phyloP scores from a whole-genome alignment of 306 rosid species.

The Rosa rugosa region DNA sequence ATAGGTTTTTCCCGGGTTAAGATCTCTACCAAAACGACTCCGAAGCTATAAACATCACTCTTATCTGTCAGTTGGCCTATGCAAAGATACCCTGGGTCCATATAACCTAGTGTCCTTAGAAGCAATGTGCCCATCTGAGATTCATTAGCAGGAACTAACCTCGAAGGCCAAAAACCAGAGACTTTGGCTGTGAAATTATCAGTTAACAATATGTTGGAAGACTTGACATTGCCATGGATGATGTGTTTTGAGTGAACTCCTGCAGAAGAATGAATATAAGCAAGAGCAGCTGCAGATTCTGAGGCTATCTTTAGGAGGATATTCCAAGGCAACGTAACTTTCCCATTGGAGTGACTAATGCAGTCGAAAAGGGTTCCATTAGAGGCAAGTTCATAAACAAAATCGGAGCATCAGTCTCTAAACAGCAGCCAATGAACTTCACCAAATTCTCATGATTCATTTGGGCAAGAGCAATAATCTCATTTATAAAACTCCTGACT shows the following conservation, averaged over 20 bases:
- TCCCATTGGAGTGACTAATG: not conserved
- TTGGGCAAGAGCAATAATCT: not conserved
- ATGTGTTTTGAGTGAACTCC: not conserved
- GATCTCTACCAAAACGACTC: not conserved
- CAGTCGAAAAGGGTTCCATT: constrained; percentile 5
- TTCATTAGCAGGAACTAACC: not conserved
- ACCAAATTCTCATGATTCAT: not conserved
- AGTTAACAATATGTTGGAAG: not conserved
- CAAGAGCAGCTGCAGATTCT: constrained; percentile 4
- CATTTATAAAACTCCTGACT: not conserved
- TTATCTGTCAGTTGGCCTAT: constrained; percentile 8
- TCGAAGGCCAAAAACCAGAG: not conserved
- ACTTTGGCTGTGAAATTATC: constrained; percentile 3
- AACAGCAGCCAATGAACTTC: constrained; percentile 14
- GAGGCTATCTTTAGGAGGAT: constrained; percentile 6
- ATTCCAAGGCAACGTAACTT: not conserved
- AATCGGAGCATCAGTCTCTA: not conserved
- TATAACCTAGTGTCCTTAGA: constrained; percentile 8
- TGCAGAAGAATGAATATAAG: constrained; percentile 5
- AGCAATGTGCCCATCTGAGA: constrained; percentile 2
- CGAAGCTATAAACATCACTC: constrained; percentile 21
- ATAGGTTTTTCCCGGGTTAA: constrained; percentile 5
- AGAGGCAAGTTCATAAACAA: not conserved
- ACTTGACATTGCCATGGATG: constrained; percentile 13
- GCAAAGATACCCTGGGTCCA: constrained; percentile 3